phyloP scores from a whole-genome alignment of 1,284 basidiomycete genomes.

The Sporisorium scitamineum region DNA sequence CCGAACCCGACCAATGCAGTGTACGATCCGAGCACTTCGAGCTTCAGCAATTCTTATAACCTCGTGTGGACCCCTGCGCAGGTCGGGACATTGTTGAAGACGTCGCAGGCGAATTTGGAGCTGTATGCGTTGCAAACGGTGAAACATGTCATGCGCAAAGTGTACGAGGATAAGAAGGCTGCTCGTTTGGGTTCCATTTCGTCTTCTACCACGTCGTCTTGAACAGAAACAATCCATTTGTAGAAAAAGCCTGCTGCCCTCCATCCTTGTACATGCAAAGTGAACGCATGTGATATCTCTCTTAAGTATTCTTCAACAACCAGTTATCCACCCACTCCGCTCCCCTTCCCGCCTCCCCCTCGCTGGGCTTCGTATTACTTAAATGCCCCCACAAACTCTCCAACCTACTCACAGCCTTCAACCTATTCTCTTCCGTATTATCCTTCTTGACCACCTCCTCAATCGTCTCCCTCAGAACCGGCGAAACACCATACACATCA shows the following conservation, averaged over 20 bases:
- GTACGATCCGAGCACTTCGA: slow-evolving; percentile 59
- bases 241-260: too few species aligned
- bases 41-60: slow-evolving; percentile 66
- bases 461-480: slow-evolving; percentile 28
- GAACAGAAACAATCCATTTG: background rate
- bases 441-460: slow-evolving; percentile 20
- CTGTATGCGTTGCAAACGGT: slow-evolving; percentile 43
- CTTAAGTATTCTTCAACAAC: slow-evolving; percentile 29
- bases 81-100: slow-evolving; percentile 54
- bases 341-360: background rate
- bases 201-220: background rate
- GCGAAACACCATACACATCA: slow-evolving; percentile 34
- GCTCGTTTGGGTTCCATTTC: slow-evolving; percentile 10
- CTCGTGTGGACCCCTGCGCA: slow-evolving; percentile 65
- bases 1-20: slow-evolving; percentile 52
- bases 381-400: slow-evolving; percentile 47
- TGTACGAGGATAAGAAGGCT: slow-evolving; percentile 49
- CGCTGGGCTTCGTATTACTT: slow-evolving; percentile 19
- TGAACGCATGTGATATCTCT: too few species aligned
- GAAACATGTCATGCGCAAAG: slow-evolving; percentile 32
- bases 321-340: slow-evolving; percentile 39
- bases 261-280: background rate
- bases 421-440: slow-evolving; percentile 12
- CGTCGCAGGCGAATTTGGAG: slow-evolving; percentile 55
- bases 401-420: slow-evolving; percentile 27